Conservation (phyloP, 192 early-diverging fungal species). For the Phycomyces nitens region DNA sequence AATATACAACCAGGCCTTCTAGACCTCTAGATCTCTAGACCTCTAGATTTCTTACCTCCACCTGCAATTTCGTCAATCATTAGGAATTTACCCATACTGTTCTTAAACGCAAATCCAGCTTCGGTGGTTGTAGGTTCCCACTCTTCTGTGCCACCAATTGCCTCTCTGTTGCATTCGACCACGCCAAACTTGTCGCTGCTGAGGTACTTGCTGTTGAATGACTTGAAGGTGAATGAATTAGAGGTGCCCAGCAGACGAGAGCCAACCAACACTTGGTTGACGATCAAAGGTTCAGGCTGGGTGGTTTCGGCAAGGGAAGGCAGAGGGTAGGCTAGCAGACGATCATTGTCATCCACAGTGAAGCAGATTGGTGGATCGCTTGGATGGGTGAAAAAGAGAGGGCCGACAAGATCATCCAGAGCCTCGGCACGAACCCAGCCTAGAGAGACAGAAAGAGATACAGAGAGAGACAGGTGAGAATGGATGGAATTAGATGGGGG, state of each 20-base stretch:
- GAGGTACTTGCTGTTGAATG: conserved; percentile 63
- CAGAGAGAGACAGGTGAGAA: background rate
- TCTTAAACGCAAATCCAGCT: conserved; percentile 67
- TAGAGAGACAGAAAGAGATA: conserved; percentile 6
- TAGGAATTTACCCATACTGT: conserved; percentile 62
- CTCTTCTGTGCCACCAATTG: conserved; percentile 77
- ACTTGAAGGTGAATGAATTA: conserved; percentile 55
- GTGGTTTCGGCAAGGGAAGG: conserved; percentile 24
- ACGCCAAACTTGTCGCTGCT: conserved; percentile 78
- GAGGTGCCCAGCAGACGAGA: conserved; percentile 56
- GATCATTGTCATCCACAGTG: conserved; percentile 43
- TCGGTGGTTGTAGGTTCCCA: conserved; percentile 67
- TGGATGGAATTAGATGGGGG: too few species aligned
- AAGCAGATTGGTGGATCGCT: conserved; percentile 60
- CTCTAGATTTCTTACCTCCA: conserved; percentile 20
- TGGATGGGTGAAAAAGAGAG: conserved; percentile 62
- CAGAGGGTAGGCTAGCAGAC: conserved; percentile 41
- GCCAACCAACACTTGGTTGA: conserved; percentile 68
- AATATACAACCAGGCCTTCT: too few species aligned
- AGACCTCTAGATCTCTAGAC: background rate
- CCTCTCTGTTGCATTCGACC: conserved; percentile 65
- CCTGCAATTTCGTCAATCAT: conserved; percentile 57
- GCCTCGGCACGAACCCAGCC: conserved; percentile 65
- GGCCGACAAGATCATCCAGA: conserved; percentile 64
- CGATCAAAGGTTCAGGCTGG: conserved; percentile 39